Base-by-base conservation (phyloP, 495 filamentous ascomycete genomes). In the Usnea hakonensis region DNA sequence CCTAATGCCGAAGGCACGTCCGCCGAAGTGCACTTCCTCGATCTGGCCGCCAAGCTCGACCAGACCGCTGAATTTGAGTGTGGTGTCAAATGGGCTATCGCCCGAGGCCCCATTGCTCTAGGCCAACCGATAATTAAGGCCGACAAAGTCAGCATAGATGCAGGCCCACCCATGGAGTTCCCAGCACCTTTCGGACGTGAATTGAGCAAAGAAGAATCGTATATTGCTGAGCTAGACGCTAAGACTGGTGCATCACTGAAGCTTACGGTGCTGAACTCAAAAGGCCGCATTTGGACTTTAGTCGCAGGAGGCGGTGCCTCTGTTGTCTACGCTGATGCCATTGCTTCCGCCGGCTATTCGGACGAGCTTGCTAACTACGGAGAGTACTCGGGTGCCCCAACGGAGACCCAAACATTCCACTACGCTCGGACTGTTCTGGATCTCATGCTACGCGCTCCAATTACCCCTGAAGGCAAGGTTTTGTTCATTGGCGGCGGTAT, bases 61-160 rank as follows among this genome's bases (percentile, higher is more conserved):
- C 94, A 99, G 79, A 99, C 94, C 58, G 94, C 94, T 67, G 94
- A 99, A 80, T 99, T 97, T 72, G 94, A 99, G 81, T 99, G 94
- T 70, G 94, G 94, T 75, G 90, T 88, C 67, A 99, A 99, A 78
- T 99, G 94, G 94, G 94, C 94, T 63, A 81, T 97, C 74, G 94
- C 94, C 54, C 88, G 94, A 62, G 89, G 90, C 65, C 89, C 92
- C 44, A 81, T 87, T 60, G 90, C 89, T 72, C 84, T 99, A 60
- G 94, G 94, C 64, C 81, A 96, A 72, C 79, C 87, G 33, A 67
- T 81, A 67, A 73, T 81, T 66, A 75, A 80, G 67, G 71, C 76
- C 43, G 84, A 83, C 73, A 90, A 94, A 81, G 83, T 96, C 79
- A 92, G 79, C 80, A 88, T 99, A 67, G 94, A 99, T 75, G 94